These are phyloP conservation scores for Themeda triandra DNA, from an alignment of 176 grass and related monocot genomes.

Conservation along the genomic window DNA sequence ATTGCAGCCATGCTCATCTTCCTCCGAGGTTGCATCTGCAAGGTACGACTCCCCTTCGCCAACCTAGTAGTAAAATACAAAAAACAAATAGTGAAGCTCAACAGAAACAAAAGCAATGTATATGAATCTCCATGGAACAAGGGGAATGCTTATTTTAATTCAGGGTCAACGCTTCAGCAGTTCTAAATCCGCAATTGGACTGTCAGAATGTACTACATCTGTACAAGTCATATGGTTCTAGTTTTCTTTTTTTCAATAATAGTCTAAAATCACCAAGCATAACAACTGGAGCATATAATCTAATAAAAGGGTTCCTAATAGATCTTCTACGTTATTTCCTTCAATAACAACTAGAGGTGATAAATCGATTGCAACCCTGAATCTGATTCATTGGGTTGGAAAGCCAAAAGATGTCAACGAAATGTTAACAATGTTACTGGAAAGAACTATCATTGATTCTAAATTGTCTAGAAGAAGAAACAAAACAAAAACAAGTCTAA, in stretches of 20 bases:
- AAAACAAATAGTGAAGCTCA: not conserved
- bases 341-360: no score
- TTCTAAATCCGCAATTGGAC: not conserved
- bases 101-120: not conserved
- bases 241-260: not conserved
- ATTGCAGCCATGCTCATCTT: constrained; percentile 47
- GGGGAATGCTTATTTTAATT: not conserved
- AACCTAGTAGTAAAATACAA: constrained; percentile 38
- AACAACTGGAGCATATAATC: no score
- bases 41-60: not conserved
- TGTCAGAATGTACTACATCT: not conserved
- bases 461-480: not conserved
- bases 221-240: not conserved
- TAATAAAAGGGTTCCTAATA: no score
- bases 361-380: no score
- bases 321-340: no score
- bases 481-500: not conserved
- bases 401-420: no score
- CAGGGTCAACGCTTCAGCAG: not conserved
- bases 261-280: not conserved
- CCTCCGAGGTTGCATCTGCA: constrained; percentile 62
- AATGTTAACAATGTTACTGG: no score
- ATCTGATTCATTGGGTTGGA: no score
- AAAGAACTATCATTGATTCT: no score
- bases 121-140: not conserved